These are phyloP conservation scores for Xylaria arbuscula DNA, from an alignment of 2,329 filamentous ascomycete species.

Conservation along the genomic window DNA sequence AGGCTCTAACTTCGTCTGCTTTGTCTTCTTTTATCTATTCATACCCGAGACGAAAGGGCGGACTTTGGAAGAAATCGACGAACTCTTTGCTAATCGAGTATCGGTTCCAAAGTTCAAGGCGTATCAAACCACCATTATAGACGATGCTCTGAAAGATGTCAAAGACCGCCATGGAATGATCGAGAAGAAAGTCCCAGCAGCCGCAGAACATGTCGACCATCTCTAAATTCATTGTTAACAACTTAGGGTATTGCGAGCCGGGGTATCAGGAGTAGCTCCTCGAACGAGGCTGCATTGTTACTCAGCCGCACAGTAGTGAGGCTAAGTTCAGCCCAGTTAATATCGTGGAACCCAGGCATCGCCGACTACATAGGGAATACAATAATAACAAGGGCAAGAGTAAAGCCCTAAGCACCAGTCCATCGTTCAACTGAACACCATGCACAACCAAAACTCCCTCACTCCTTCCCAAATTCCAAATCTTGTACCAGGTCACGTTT, in stretches of 20 bases:
- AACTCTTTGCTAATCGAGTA: slow-evolving; percentile 47
- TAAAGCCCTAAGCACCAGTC: background rate
- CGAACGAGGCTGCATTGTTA: background rate
- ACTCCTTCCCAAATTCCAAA: background rate
- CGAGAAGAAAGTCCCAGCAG: slow-evolving; percentile 26
- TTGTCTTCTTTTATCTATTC: slow-evolving; percentile 48
- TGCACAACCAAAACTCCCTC: background rate
- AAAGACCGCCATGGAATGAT: slow-evolving; percentile 26
- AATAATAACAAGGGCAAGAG: background rate
- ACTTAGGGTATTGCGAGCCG: background rate
- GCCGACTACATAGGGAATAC: background rate
- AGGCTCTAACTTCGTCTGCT: slow-evolving; percentile 46
- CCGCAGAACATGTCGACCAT: slow-evolving; percentile 39
- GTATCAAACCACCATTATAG: slow-evolving; percentile 44
- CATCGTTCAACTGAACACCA: background rate
- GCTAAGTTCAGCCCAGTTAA: background rate
- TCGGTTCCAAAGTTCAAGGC: slow-evolving; percentile 46
- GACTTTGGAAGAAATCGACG: slow-evolving; percentile 49
- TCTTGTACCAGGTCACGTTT: background rate
- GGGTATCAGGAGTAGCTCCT: background rate
- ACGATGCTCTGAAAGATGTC: slow-evolving; percentile 44
- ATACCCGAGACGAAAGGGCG: slow-evolving; percentile 48
- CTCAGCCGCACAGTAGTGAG: too few relatives aligned
- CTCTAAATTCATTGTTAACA: background rate
- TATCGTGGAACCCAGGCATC: background rate